These are phyloP conservation scores for Yamadazyma epiphylla DNA, from an alignment of 1,139 yeast species.

Conservation along the genomic window DNA sequence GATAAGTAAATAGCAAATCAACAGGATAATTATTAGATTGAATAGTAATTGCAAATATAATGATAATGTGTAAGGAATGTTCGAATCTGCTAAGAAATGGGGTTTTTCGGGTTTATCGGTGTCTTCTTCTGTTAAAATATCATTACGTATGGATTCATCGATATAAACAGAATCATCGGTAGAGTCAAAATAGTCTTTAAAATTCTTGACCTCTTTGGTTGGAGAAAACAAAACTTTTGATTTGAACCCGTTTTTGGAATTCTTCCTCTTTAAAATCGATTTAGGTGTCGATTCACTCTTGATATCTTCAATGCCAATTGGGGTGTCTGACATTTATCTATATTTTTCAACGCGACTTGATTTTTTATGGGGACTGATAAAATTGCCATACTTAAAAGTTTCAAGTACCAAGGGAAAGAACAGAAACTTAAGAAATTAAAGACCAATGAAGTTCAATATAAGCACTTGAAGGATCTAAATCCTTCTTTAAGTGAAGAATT, in stretches of 20 bases:
- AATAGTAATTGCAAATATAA: slow-evolving; percentile 68
- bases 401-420: too few relatives aligned
- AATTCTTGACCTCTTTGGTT: slow-evolving; percentile 20
- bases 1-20: slow-evolving; percentile 52
- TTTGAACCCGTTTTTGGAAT: slow-evolving; percentile 5
- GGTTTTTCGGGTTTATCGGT: slow-evolving; percentile 1
- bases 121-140: background rate
- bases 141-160: slow-evolving; percentile 6
- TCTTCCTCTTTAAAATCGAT: slow-evolving; percentile 10
- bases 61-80: slow-evolving; percentile 63
- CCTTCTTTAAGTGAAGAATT: slow-evolving; percentile 31
- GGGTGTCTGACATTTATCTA: too few relatives aligned
- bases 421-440: too few relatives aligned
- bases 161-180: slow-evolving; percentile 11
- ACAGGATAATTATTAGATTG: slow-evolving; percentile 56
- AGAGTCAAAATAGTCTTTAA: slow-evolving; percentile 17
- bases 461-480: slow-evolving; percentile 32
- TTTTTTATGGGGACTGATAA: too few relatives aligned
- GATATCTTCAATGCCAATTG: slow-evolving; percentile 3
- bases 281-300: slow-evolving; percentile 15
- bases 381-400: too few relatives aligned
- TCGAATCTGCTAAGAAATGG: slow-evolving; percentile 37
- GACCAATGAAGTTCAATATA: slow-evolving; percentile 1
- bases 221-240: slow-evolving; percentile 39
- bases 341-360: too few relatives aligned